These are phyloP conservation scores for Pleurotus platypus DNA, from an alignment of 768 basidiomycete species.

Conservation along the genomic window DNA sequence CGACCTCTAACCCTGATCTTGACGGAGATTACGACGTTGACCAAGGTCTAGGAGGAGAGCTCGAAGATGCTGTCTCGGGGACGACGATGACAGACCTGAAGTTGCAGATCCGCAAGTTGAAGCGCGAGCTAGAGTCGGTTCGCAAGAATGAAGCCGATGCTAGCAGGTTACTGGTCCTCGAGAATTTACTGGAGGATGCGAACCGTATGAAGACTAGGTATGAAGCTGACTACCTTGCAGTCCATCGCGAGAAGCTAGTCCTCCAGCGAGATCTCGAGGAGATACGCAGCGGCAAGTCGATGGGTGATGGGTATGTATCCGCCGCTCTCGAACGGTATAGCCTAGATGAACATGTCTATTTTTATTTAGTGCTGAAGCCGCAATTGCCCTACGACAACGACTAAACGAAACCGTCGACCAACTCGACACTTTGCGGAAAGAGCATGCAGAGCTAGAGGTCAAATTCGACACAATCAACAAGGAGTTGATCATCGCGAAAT, in stretches of 20 bases:
- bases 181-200: slow-evolving; percentile 89
- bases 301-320: slow-evolving; percentile 70
- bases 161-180: slow-evolving; percentile 77
- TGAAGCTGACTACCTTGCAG: slow-evolving; percentile 81
- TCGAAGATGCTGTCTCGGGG: slow-evolving; percentile 82
- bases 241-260: slow-evolving; percentile 79
- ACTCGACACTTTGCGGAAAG: slow-evolving; percentile 65
- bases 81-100: slow-evolving; percentile 92
- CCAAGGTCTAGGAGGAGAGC: slow-evolving; percentile 75
- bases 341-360: background rate
- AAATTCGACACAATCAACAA: slow-evolving; percentile 55
- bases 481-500: slow-evolving; percentile 80
- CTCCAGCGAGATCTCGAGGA: slow-evolving; percentile 83
- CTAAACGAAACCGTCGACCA: slow-evolving; percentile 86
- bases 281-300: slow-evolving; percentile 80
- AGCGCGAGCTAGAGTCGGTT: slow-evolving; percentile 75
- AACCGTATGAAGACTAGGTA: slow-evolving; percentile 88
- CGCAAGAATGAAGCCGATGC: slow-evolving; percentile 74
- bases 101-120: slow-evolving; percentile 76
- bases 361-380: slow-evolving; percentile 66
- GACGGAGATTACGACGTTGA: slow-evolving; percentile 41
- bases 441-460: slow-evolving; percentile 70
- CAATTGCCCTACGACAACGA: slow-evolving; percentile 83
- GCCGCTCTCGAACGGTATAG: slow-evolving; percentile 2
- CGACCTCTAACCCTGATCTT: slow-evolving; percentile 15